Evolutionary conservation across 495 filamentous ascomycete species (phyloP), one percentile per base, ranked within the genome.

Genomic region (Podospora fimiseda): DNA sequence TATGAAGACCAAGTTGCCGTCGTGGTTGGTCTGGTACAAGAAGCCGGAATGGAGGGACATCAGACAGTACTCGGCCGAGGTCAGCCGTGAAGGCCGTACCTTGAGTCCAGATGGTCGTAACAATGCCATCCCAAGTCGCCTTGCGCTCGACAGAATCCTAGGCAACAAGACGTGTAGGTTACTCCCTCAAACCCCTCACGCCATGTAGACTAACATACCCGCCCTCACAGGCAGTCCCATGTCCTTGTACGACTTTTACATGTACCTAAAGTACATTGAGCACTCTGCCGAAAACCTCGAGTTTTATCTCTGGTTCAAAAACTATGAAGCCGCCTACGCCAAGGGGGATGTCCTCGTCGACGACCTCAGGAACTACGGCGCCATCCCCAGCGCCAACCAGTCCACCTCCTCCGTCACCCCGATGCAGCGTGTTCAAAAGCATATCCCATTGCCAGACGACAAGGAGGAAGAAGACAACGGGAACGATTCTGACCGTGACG

Each of bases 301-400:
- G 62, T 85, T 87, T 39, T 89, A 89, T 61, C 80, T 87, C 22
- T 89, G 85, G 86, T 73, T 60, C 64, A 70, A 69, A 53, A 71
- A 70, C 60, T 73, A 70, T 36, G 69, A 73, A 51, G 48, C 56
- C 3, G 55, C 65, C 6, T 68, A 63, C 43, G 55, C 52, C 37
- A 60, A 68, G 30, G 48, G 64, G 8, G 19, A 6, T 5, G 27
- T 59, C 11, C 37, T 24, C 5, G 47, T 33, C 11, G 46, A 57
- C 38, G 51, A 56, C 16, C 58, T 66, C 36, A 61, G 64, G 38
- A 58, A 65, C 33, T 57, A 59, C 6, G 53, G 54, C 20, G 60
- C 60, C 21, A 50, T 58, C 19, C 37, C 59, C 20, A 64, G 55
- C 42, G 61, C 59, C 0, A 53, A 62, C 3, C 53, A 62, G 33